Conservation (phyloP, 768 basidiomycete genomes). For the Suillus alpinus region DNA sequence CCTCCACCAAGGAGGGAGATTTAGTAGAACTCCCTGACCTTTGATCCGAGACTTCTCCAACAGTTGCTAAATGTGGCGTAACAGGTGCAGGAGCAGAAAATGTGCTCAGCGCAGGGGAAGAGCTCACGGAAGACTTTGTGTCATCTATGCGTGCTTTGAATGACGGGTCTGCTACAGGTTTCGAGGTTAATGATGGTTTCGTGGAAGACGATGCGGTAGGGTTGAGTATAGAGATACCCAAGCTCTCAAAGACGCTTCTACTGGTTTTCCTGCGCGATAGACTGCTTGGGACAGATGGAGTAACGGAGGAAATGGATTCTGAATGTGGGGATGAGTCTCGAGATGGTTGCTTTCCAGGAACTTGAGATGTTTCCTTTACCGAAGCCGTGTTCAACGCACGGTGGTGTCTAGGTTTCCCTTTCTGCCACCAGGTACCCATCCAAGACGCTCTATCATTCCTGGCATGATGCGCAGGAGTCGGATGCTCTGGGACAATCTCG, state of each 20-base stretch:
- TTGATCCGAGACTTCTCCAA: constrained; percentile 18
- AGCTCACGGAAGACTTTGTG: constrained; percentile 8
- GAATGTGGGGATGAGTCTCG: constrained; percentile 21
- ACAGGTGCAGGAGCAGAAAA: constrained; percentile 17
- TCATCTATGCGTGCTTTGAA: constrained; percentile 10
- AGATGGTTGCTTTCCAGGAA: constrained; percentile 17
- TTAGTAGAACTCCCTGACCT: constrained; percentile 27
- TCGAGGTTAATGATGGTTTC: constrained; percentile 20
- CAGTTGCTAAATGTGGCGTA: constrained; percentile 28
- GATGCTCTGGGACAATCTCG: constrained; percentile 4
- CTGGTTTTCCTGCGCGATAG: constrained; percentile 41
- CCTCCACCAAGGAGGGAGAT: constrained; percentile 24
- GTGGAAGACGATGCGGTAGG: constrained; percentile 35
- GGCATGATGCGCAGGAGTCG: constrained; percentile 9
- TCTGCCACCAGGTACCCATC: constrained; percentile 76
- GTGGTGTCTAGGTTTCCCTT: constrained; percentile 39
- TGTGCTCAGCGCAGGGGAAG: constrained; percentile 20
- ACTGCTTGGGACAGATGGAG: constrained; percentile 11
- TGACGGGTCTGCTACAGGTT: neutral
- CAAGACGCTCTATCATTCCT: constrained; percentile 44
- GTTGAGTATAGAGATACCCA: constrained; percentile 68
- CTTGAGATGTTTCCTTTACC: constrained; percentile 21
- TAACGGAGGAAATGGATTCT: constrained; percentile 10
- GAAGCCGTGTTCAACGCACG: constrained; percentile 16
- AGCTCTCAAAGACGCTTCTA: constrained; percentile 68